A percentile compares a stretch with the other conserved stretches of the same genome.
phyloP scores from a whole-genome alignment of 495 filamentous ascomycete species.

The Aspergillus asperescens region DNA sequence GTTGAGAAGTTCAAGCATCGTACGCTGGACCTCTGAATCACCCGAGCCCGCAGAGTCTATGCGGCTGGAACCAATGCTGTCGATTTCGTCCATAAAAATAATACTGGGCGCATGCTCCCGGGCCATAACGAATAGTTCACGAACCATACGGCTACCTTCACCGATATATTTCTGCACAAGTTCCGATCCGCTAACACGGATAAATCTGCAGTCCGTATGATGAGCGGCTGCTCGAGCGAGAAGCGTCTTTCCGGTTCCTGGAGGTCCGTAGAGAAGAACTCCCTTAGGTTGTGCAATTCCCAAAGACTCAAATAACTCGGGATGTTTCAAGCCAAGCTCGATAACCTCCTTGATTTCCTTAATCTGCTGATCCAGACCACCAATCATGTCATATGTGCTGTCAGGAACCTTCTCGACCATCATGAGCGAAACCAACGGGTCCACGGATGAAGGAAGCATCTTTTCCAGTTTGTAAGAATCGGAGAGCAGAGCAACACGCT shows the following conservation, averaged over 20 bases:
- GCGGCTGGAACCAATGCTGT: constrained; percentile 94
- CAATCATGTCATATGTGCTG: constrained; percentile 99
- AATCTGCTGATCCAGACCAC: constrained; percentile 97
- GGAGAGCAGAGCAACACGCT: constrained; percentile 92
- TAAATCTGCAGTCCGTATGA: constrained; percentile 98
- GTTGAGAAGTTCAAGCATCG: constrained; percentile 98
- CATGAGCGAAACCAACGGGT: constrained; percentile 99
- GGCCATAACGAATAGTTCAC: constrained; percentile 98
- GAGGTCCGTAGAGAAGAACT: constrained; percentile 93
- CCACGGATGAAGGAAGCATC: constrained; percentile 94
- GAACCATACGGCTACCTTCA: constrained; percentile 96
- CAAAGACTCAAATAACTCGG: constrained; percentile 96
- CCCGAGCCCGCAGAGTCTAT: constrained; percentile 93
- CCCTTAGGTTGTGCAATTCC: constrained; percentile 98
- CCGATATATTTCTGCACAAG: constrained; percentile 99
- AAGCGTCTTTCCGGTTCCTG: constrained; percentile 95
- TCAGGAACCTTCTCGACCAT: constrained; percentile 99
- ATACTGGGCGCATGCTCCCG: constrained; percentile 98
- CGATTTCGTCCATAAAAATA: constrained; percentile 99
- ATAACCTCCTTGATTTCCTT: constrained; percentile 99
- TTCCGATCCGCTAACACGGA: constrained; percentile 92
- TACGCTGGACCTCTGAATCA: constrained; percentile 98
- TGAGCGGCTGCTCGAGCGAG: constrained; percentile 94
- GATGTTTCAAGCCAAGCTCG: constrained; percentile 96
- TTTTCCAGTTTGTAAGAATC: constrained; percentile 98